Conservation (phyloP, 2,329 filamentous ascomycete genomes). For the Epichloe gansuensis region DNA sequence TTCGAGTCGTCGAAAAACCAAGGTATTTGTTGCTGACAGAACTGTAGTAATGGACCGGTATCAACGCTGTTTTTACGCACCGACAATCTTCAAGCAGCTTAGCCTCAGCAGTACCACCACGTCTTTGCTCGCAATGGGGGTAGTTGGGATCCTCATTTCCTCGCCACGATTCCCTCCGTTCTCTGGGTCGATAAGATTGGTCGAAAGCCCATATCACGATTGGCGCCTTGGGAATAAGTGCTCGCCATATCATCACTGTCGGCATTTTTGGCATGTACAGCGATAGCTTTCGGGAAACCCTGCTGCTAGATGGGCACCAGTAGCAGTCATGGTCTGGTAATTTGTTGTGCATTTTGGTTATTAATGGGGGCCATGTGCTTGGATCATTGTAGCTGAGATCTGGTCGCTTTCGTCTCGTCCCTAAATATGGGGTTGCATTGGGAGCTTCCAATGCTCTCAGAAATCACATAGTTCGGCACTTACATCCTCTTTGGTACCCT, state of each 20-base stretch:
- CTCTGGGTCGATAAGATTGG: constrained; percentile 54
- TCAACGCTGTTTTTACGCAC: constrained; percentile 53
- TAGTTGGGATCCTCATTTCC: constrained; percentile 59
- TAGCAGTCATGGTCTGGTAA: constrained; percentile 55
- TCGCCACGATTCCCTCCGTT: constrained; percentile 55
- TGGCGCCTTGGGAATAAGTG: constrained; percentile 54
- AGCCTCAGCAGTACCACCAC: constrained; percentile 40
- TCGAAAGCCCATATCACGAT: constrained; percentile 49
- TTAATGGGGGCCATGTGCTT: constrained; percentile 61
- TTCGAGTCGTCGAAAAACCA: neutral
- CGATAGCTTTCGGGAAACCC: constrained; percentile 43
- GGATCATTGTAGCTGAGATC: constrained; percentile 65
- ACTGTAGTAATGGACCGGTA: constrained; percentile 22
- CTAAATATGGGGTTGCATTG: neutral
- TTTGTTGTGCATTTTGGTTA: constrained; percentile 67
- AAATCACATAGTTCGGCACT: constrained; percentile 52
- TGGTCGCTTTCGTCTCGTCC: constrained; percentile 18
- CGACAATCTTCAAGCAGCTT: constrained; percentile 55
- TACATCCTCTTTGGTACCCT: constrained; percentile 60
- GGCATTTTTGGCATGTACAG: constrained; percentile 53
- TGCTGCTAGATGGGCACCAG: constrained; percentile 58
- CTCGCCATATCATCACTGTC: constrained; percentile 60
- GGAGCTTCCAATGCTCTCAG: constrained; percentile 37
- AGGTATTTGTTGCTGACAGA: neutral
- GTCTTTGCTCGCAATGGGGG: constrained; percentile 55